Evolutionary conservation across 2,329 filamentous ascomycete genomes (phyloP), one percentile per base, ranked within the genome.

Genomic region (Colletotrichum limetticola): DNA sequence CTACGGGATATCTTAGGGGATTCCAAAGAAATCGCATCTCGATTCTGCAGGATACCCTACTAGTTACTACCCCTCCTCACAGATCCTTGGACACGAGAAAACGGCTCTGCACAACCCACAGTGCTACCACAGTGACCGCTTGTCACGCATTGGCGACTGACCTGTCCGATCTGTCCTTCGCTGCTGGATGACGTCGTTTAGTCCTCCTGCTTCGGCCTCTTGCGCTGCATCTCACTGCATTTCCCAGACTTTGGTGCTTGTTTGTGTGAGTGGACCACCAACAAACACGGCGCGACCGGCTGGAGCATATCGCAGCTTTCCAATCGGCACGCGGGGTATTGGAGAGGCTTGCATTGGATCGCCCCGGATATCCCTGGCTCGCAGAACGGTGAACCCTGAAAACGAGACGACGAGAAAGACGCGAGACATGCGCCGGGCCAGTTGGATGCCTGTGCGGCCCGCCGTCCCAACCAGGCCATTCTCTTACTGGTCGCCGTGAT

Each of bases 271-370:
- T 73, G 71, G 71, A 72, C 30, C 70, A 32, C 53, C 55, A 64
- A 46, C 42, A 59, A 49, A 46, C 32, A 52, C 53, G 32, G 37
- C 53, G 30, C 55, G 55, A 69, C 70, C 56, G 66, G 66, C 35
- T 57, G 71, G 57, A 32, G 57, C 26, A 49, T 22, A 68, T 72
- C 69, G 24, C 65, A 63, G 35, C 59, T 68, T 68, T 66, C 56
- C 71, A 71, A 71, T 73, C 71, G 71, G 71, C 71, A 71, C 71
- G 71, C 71, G 71, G 71, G 71, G 71, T 71, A 70, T 60, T 66
- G 66, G 67, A 56, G 69, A 72, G 66, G 49, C 71, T 72, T 73
- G 71, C 71, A 73, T 73, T 66, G 67, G 71, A 71, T 73, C 67
- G 66, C 46, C 71, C 71, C 60, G 71, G 60, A 65, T 61, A 64